A percentile compares a stretch with the other conserved stretches of the same genome.
Conservation (phyloP, 1,139 yeast species). For the Yamadazyma conglobata region DNA sequence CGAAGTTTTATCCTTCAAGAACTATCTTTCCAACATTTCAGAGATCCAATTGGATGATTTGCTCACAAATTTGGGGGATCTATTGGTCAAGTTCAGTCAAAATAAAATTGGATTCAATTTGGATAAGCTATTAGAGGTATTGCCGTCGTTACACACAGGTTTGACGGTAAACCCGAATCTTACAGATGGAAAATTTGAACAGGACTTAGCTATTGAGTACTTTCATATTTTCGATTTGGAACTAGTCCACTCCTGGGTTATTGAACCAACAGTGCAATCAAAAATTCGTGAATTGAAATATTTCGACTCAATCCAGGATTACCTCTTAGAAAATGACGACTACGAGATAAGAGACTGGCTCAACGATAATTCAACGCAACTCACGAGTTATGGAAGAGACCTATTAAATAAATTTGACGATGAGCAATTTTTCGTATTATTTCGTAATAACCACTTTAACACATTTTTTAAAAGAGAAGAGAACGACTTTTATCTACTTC, state of each 20-base stretch:
- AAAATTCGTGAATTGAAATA: constrained; percentile 29
- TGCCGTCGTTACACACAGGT: constrained; percentile 73
- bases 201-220: constrained; percentile 30
- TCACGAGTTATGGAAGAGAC: constrained; percentile 61
- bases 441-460: constrained; percentile 82
- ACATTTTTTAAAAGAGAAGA: constrained; percentile 58
- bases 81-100: constrained; percentile 28
- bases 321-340: constrained; percentile 20
- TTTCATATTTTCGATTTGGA: constrained; percentile 39
- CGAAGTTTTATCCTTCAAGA: constrained; percentile 9
- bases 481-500: constrained; percentile 53
- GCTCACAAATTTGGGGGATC: constrained; percentile 45
- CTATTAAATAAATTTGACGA: constrained; percentile 38
- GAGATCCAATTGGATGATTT: constrained; percentile 28
- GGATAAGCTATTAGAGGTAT: constrained; percentile 38
- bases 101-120: constrained; percentile 19
- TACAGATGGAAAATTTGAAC: constrained; percentile 56
- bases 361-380: constrained; percentile 58
- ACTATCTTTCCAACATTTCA: constrained; percentile 3
- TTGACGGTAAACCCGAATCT: constrained; percentile 71
- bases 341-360: constrained; percentile 35
- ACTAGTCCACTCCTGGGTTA: constrained; percentile 53
- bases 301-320: constrained; percentile 48
- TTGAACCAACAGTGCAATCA: constrained; percentile 13
- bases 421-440: constrained; percentile 56